Base-by-base conservation (phyloP, 345 rosid genomes). In the Corchorus capsularis region DNA sequence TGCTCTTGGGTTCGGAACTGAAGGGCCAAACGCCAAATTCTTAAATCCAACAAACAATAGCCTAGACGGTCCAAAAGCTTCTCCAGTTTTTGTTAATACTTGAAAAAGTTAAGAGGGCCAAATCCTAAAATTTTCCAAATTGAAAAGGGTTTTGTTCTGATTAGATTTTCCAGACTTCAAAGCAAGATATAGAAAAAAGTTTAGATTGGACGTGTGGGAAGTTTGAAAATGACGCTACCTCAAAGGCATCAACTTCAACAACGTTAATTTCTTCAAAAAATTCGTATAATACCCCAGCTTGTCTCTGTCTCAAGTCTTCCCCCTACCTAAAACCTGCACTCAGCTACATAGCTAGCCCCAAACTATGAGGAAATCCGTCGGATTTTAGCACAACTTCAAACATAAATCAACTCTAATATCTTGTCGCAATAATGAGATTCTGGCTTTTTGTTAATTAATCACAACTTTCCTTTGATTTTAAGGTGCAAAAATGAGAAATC, bases 221-320 rank as follows among this genome's bases (percentile, higher is more conserved):
- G 43, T 3, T 2, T 27, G 59, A 65, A 59, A 14, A 20, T 45
- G 55, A 73, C 76, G n/a, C 27, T 55, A 35, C 65, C 19, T 15
- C 17, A 41, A 14, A 27, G 27, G 27, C 27, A 27, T 27, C 27
- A 14, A 12, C 27, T 19, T 47, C 35, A 73, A 73, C 76, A 73
- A 73, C 76, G 15, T 73, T 73, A 73, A 59, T 32, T 57, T 73
- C 67, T 73, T 73, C 76, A 72, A 59, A 72, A 12, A 22, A 16
- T 17, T 19, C 17, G 53, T 11, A 43, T 27, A 27, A 27, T 27
- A 27, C 27, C n/a, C n/a, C n/a, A n/a, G n/a, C n/a, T n/a, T 27
- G 27, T 27, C 27, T 27, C 27, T 27, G 61, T 27, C 34, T 4
- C 5, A 56, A 19, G 61, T 27, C 55, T 20, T n/a, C 11, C 22